Base-by-base conservation (phyloP, 495 filamentous ascomycete genomes). In the Daldinia concentrica region DNA sequence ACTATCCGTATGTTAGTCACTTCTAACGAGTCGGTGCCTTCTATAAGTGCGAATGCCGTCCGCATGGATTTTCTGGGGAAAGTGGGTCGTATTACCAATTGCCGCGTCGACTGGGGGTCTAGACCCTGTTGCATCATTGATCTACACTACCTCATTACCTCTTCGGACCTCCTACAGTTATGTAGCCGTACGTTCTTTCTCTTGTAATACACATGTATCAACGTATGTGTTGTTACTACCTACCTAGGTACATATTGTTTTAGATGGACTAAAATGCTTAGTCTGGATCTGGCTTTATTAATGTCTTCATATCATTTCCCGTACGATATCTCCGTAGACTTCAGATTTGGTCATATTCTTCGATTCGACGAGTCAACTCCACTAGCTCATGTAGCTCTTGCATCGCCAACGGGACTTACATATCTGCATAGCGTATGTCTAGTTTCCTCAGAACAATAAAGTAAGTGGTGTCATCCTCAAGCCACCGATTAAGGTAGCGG, bases 51-150 rank as follows among this genome's bases (percentile, higher is more conserved):
- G 27, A 58, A 15, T 11, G 22, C 55, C 22, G 56, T 41, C n/a
- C 26, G 37, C 17, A 58, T 50, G 60, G 62, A 58, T 69, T 66
- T 69, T 73, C 71, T 73, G 71, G 71, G 71, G 71, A 73, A 72
- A 69, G 65, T 62, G 71, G 71, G 51, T 3, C 52, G 41, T 60
- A 24, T 37, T 29, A 61, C 48, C 22, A 62, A 61, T 58, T 37
- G 66, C 41, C 41, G 55, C 34, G 51, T 55, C 48, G 30, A 56
- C 27, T 27, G 30, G 62, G 58, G 34, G 58, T 14, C 52, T 63
- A 32, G 62, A 62, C 64, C 71, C 54, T 41, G 58, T 70, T 74
- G 58, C 66, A 71, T 74, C 67, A 74, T 67, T 1, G 45, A 67
- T 54, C 59, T 63, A 64, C 66, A 19, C 41, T 48, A 45, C 54